Conservation (phyloP, 495 filamentous ascomycete species). For the Pyrenula aspistea region DNA sequence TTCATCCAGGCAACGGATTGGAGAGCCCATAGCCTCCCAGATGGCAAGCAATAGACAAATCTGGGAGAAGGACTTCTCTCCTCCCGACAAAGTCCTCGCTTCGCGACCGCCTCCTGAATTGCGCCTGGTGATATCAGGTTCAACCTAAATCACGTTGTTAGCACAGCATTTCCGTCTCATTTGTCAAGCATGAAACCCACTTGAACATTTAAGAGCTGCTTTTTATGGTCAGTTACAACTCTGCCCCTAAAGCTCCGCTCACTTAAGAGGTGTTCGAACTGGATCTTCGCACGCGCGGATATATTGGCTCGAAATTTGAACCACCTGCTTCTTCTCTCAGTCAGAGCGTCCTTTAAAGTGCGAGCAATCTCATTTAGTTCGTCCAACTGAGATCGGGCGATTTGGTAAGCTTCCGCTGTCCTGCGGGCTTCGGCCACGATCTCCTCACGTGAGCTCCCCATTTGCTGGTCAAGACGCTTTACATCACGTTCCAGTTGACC, state of each 20-base stretch:
- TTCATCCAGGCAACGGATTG: constrained; percentile 90
- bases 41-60: constrained; percentile 85
- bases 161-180: background rate
- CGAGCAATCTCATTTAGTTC: constrained; percentile 41
- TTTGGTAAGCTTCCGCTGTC: constrained; percentile 27
- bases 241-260: constrained; percentile 81
- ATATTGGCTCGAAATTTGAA: constrained; percentile 70
- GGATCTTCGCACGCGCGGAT: constrained; percentile 66
- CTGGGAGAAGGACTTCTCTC: constrained; percentile 95
- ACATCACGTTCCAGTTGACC: constrained; percentile 45
- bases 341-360: constrained; percentile 52
- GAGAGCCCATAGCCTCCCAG: constrained; percentile 97
- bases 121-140: constrained; percentile 64
- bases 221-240: constrained; percentile 62
- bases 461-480: constrained; percentile 31
- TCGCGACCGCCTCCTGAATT: constrained; percentile 55
- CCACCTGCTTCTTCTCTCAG: constrained; percentile 64
- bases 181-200: constrained; percentile 26
- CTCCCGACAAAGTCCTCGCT: constrained; percentile 85
- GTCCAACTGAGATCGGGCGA: constrained; percentile 31
- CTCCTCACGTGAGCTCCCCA: constrained; percentile 58
- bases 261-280: constrained; percentile 77
- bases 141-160: constrained; percentile 30
- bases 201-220: constrained; percentile 61
- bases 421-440: constrained; percentile 39